These are phyloP conservation scores for Mytilinidion resinicola DNA, from an alignment of 495 filamentous ascomycete genomes.

Conservation along the genomic window DNA sequence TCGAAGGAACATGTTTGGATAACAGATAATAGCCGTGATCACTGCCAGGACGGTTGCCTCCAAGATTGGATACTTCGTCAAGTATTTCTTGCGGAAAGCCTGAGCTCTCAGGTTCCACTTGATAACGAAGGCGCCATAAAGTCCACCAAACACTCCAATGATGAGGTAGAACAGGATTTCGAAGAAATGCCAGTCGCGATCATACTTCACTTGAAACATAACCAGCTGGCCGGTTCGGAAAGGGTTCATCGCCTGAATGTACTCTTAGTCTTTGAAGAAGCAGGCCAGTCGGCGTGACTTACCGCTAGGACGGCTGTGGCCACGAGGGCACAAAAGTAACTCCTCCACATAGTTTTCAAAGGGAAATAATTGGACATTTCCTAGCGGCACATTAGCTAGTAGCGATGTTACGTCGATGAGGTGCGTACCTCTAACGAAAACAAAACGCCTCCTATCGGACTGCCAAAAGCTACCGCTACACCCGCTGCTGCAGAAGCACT, in stretches of 20 bases:
- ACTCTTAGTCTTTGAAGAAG: not conserved
- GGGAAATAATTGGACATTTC: conserved; percentile 99
- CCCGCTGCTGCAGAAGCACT: conserved; percentile 92
- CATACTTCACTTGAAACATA: conserved; percentile 98
- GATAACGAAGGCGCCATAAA: conserved; percentile 96
- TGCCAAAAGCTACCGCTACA: conserved; percentile 94
- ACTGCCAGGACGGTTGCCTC: conserved; percentile 80
- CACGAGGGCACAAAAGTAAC: conserved; percentile 95
- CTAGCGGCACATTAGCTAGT: conserved; percentile 26
- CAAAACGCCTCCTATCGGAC: conserved; percentile 91
- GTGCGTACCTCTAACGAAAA: conserved; percentile 76
- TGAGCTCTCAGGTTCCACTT: conserved; percentile 94
- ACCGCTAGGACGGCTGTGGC: conserved; percentile 87
- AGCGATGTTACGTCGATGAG: too few species aligned
- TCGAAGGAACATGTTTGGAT: conserved; percentile 88
- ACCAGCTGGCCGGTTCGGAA: conserved; percentile 97
- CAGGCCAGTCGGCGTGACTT: conserved; percentile 24
- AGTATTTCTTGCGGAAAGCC: conserved; percentile 91
- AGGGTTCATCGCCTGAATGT: conserved; percentile 74
- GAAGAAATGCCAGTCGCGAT: conserved; percentile 96
- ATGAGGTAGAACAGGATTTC: conserved; percentile 89
- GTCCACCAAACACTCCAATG: conserved; percentile 85
- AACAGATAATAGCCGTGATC: conserved; percentile 83
- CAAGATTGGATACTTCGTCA: conserved; percentile 76
- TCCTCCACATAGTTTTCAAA: conserved; percentile 95